Evolutionary conservation across 768 basidiomycete genomes (phyloP), one percentile per base, ranked within the genome.

Genomic region (Hygrocybe punicea): DNA sequence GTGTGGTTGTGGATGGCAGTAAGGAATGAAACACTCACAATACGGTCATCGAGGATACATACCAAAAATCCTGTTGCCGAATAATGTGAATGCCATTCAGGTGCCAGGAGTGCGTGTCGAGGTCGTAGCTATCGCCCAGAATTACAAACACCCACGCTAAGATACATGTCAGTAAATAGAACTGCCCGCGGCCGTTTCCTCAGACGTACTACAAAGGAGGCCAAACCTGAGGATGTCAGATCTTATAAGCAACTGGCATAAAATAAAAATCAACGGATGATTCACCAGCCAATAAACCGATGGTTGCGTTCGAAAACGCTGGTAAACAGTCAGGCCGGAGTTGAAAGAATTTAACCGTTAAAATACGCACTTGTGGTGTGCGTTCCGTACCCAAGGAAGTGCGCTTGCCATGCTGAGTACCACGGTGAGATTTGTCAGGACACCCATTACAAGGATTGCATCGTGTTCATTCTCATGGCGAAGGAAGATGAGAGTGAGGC

Each of bases 251-350:
- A 24, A 23, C 51, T 37, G 45, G 17, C 16, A 42, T 46, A 55
- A 29, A 57, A 8, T 13, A 36, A 37, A 58, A 73, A 51, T 59
- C 73, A 78, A 84, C 23, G 78, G 67, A 37, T 85, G n/a, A 82
- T 76, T 11, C 79, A 73, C 88, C 89, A 91, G 40, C 89, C 89
- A 55, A 87, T 75, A 71, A 91, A 90, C 9, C 89, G 82, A 67
- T 91, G 89, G 60, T 87, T 84, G 51, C 87, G 81, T 68, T 91
- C 89, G 62, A 91, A 91, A 17, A 89, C 81, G 65, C 87, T 90
- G 17, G n/a, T 23, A 8, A 49, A 9, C 45, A 17, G 44, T 60
- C 21, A 55, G 44, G 53, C 53, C 33, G 35, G 25, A 58, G 53
- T 47, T 11, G 23, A 45, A 10, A 9, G 7, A 17, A 36, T 16